Evolutionary conservation across 2,329 filamentous ascomycete species (phyloP), one percentile per base, ranked within the genome.

Genomic region (Paracoccidioides brasiliensis): DNA sequence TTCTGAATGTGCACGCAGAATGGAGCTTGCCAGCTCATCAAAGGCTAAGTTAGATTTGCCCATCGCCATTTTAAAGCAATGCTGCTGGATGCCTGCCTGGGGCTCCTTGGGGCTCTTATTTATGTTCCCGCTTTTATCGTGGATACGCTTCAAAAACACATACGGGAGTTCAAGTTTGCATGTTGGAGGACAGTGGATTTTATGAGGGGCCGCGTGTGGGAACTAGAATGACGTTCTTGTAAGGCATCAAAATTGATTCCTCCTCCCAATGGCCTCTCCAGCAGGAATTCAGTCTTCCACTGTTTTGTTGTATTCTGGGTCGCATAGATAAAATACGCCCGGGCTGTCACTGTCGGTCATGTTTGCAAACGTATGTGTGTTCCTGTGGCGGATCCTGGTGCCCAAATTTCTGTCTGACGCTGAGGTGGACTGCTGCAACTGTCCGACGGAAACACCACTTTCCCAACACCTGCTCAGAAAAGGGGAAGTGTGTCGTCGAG

Each of bases 1-100:
- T 42, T 42, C 49, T 52, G 15, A 52, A 14, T 52, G 22, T 52
- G 49, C 6, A 15, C 42, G 22, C 22, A 41, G 49, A 22, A 52
- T 52, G 22, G 38, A 52, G 22, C 49, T 42, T 52, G 49, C 49
- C 49, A 52, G 49, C 49, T 42, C 49, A 52, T 52, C 49, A 52
- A 32, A 32, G 33, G 8, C 49, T 32, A 41, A 41, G 49, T 51
- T 30, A 30, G 41, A 4, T 42, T 41, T 5, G 37, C n/a, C 49
- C 49, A 52, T 22, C 49, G 49, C 49, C 22, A 52, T 3, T 51
- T 51, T 51, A 1, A 42, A 32, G 37, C 9, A 40, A 12, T 41
- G 15, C 49, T 10, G 49, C 41, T 42, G 49, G 37, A 15, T 22
- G 49, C 49, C 49, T 22, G 49, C 49, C 49, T 52, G 38, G 49